phyloP scores from a whole-genome alignment of 1,139 yeast species.

The Starmera stellimalicola region DNA sequence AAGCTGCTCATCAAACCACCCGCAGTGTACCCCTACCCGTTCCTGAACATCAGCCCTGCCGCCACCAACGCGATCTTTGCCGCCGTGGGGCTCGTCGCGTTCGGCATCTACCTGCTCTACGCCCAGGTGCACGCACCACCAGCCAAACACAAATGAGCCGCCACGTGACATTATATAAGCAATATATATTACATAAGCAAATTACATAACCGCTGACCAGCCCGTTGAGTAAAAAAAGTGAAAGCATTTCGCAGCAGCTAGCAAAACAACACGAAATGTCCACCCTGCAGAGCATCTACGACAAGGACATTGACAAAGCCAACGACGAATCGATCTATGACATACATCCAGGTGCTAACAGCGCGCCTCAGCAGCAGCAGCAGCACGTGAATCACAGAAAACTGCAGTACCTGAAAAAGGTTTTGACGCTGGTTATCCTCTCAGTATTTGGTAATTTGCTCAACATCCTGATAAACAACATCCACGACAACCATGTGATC shows the following conservation, averaged over 20 bases:
- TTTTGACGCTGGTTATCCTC: constrained; percentile 25
- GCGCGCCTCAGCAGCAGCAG: too few relatives aligned
- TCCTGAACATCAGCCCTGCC: constrained; percentile 41
- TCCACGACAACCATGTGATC: constrained; percentile 39
- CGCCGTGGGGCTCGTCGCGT: constrained; percentile 38
- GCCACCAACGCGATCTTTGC: constrained; percentile 40
- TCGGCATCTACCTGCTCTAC: constrained; percentile 17
- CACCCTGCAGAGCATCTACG: constrained; percentile 22
- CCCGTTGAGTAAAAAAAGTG: too few relatives aligned
- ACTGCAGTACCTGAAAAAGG: too few relatives aligned
- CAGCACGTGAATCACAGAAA: too few relatives aligned
- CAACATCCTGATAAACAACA: constrained; percentile 39
- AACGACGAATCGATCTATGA: constrained; percentile 21
- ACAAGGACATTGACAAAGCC: constrained; percentile 21
- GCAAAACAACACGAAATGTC: constrained; percentile 15
- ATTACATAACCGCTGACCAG: too few relatives aligned
- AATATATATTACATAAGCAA: too few relatives aligned
- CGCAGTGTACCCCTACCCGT: constrained; percentile 52
- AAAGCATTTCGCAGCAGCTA: too few relatives aligned
- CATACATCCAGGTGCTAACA: too few relatives aligned
- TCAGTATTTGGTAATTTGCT: constrained; percentile 38
- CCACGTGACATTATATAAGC: too few relatives aligned
- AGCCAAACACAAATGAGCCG: too few relatives aligned
- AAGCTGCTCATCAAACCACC: constrained; percentile 41
- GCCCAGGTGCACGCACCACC: constrained; percentile 5